These are phyloP conservation scores for Thermothelomyces thermophilus DNA, from an alignment of 2,329 filamentous ascomycete species.

Conservation along the genomic window DNA sequence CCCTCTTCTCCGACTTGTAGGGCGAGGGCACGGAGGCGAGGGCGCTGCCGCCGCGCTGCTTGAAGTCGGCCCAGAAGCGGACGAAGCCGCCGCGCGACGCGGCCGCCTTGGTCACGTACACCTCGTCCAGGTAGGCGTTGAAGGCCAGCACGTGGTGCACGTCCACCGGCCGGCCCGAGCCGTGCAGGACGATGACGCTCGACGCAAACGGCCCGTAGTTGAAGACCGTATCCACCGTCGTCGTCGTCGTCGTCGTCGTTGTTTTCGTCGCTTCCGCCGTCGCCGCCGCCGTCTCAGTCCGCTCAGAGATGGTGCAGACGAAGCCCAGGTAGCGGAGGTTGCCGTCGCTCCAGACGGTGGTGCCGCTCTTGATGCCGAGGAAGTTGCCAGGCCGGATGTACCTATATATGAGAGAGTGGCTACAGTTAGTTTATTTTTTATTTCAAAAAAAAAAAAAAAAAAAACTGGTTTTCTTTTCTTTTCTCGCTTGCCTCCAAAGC, in stretches of 20 bases:
- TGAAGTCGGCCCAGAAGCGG: too few species aligned
- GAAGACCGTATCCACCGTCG: neutral
- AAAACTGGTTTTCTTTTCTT: too few species aligned
- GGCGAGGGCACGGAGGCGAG: too few species aligned
- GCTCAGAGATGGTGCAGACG: neutral
- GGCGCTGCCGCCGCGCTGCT: too few species aligned
- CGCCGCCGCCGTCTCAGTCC: neutral
- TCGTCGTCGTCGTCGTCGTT: neutral
- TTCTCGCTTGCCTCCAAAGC: too few species aligned
- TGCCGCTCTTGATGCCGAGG: too few species aligned
- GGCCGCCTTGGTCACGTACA: neutral
- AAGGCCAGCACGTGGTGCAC: slow-evolving; percentile 3
- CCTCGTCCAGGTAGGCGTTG: slow-evolving; percentile 8
- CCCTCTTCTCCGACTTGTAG: slow-evolving; percentile 6
- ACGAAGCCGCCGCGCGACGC: neutral
- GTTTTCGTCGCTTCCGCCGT: neutral
- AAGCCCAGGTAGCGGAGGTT: too few species aligned
- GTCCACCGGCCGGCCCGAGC: slow-evolving; percentile 4
- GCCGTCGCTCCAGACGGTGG: too few species aligned
- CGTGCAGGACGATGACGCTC: slow-evolving; percentile 11
- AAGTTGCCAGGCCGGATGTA: too few species aligned
- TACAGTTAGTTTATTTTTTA: too few species aligned
- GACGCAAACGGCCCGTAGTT: neutral
- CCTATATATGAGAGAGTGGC: too few species aligned
- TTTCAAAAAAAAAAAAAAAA: too few species aligned